phyloP scores from a whole-genome alignment of 768 basidiomycete genomes.

The Lentinula guzmanii region DNA sequence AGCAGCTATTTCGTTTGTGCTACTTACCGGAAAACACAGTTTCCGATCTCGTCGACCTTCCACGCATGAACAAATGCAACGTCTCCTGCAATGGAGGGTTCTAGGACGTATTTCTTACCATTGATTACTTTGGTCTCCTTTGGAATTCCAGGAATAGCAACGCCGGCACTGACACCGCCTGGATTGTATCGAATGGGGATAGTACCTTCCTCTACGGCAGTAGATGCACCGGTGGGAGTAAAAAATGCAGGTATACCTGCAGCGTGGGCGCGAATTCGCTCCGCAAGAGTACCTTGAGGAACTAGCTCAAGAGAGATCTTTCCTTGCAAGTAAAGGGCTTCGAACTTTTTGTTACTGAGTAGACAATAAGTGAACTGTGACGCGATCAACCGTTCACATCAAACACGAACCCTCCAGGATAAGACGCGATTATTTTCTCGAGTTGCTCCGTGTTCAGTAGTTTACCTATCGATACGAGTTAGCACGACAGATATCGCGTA shows the following conservation, averaged over 20 bases:
- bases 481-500: neutral
- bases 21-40: constrained; percentile 80
- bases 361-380: neutral
- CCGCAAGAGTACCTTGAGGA: constrained; percentile 87
- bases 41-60: constrained; percentile 90
- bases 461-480: constrained; percentile 41
- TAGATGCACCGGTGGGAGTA: constrained; percentile 85
- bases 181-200: constrained; percentile 77
- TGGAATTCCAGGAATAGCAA: constrained; percentile 65
- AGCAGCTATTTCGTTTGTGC: neutral
- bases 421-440: constrained; percentile 81
- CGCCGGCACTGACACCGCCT: constrained; percentile 65
- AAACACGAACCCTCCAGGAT: constrained; percentile 69
- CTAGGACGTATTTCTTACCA: constrained; percentile 78
- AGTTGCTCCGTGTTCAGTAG: constrained; percentile 72
- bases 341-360: constrained; percentile 79
- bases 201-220: constrained; percentile 72
- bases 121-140: constrained; percentile 75
- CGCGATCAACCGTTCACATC: neutral
- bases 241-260: constrained; percentile 93
- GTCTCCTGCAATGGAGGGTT: constrained; percentile 74
- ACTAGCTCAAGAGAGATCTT: constrained; percentile 82
- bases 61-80: constrained; percentile 85
- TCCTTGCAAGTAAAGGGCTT: constrained; percentile 73
- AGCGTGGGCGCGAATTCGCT: constrained; percentile 83